Percentiles rank a stretch among this genome's conserved stretches.
These are phyloP conservation scores for Ensete glaucum DNA, from an alignment of 176 grass and related monocot species.

Conservation along the genomic window DNA sequence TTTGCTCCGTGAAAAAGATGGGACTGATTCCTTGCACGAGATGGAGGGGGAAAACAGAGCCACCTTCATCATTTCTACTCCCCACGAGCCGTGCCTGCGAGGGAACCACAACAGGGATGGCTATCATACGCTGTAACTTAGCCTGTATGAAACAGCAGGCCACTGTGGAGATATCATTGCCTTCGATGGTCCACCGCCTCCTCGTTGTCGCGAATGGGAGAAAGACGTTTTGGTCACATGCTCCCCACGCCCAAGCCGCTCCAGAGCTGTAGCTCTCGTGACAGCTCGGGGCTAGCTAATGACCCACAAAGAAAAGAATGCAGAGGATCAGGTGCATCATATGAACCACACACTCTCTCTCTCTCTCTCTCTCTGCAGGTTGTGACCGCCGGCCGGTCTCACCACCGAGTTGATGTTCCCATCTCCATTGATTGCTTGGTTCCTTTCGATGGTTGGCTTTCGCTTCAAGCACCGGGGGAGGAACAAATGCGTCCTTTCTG, in stretches of 20 bases:
- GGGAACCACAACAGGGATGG: no score
- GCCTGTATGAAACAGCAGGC: no score
- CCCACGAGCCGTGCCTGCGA: no score
- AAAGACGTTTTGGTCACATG: conserved; percentile 1
- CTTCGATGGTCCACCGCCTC: neutral
- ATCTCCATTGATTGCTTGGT: no score
- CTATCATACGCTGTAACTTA: no score
- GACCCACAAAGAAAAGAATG: neutral
- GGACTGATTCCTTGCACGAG: conserved; percentile 16
- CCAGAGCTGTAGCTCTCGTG: conserved; percentile 1
- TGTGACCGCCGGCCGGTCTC: neutral
- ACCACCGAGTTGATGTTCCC: no score
- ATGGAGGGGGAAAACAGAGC: conserved; percentile 1
- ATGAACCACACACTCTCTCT: neutral
- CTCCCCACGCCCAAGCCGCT: neutral
- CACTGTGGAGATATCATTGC: neutral
- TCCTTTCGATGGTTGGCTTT: neutral
- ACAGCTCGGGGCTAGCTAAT: neutral
- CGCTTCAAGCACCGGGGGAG: neutral
- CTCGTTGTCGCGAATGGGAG: neutral
- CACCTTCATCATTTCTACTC: neutral
- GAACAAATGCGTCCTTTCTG: neutral
- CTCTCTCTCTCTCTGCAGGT: neutral
- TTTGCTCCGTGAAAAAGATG: neutral
- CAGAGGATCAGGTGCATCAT: neutral